Evolutionary conservation across 495 filamentous ascomycete genomes (phyloP), one percentile per base, ranked within the genome.

Genomic region (Opeltia flavorubescens): DNA sequence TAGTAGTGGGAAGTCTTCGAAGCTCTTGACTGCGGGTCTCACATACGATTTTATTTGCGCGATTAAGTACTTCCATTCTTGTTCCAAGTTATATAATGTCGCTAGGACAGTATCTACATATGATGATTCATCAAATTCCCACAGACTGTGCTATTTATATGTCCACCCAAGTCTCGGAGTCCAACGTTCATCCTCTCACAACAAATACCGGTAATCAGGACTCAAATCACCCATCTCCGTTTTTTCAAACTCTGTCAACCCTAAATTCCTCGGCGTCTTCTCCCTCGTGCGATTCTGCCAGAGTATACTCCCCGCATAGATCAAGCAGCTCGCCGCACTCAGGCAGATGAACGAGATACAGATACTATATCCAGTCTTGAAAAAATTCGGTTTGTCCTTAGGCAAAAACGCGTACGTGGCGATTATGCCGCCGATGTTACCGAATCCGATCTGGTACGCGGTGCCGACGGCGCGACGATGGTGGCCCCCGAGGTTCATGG

Each of bases 391-490:
- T 2, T 75, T 77, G 59, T 95, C 86, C 39, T 71, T 77, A 5
- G 59, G 53, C 21, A 91, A 53, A 62, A 96, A 98, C 0, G 78
- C 69, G 63, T 82, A 95, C 0, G 86, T 89, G 0, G 89, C 74
- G 46, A 95, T 87, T 52, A 98, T 93, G 12, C 89, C 91, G 30
- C 87, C 89, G 50, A 88, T 83, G 54, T 95, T 95, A n/a, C 89
- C 89, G 52, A 93, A 93, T 0, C 83, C 87, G 35, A 95, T 67
- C 59, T 94, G 88, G 83, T 82, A 95, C 5, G 84, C 91, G 3
- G 78, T 77, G 6, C 88, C 91, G 3, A 98, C 78, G 33, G 81
- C 70, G 13, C 88, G 74, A 1, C 87, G 74, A 46, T 87, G 84
- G 59, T 98, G 89, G 2, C 89, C 87, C 1, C 83, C 83, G 13